These are phyloP conservation scores for Scytalidium lignicola DNA, from an alignment of 2,329 filamentous ascomycete species.

Conservation along the genomic window DNA sequence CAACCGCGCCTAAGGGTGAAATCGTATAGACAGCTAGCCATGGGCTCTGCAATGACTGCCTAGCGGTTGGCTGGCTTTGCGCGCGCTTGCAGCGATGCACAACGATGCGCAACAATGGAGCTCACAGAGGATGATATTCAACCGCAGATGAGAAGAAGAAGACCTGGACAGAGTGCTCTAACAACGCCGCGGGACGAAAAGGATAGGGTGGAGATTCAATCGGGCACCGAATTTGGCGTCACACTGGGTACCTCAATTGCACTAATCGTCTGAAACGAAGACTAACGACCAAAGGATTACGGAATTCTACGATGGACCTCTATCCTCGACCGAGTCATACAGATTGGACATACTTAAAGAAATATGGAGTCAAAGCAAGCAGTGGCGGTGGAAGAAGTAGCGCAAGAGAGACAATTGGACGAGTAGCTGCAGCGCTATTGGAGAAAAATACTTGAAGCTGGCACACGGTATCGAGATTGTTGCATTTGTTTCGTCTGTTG, in stretches of 20 bases:
- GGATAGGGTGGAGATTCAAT: slow-evolving; percentile 87
- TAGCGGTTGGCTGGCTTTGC: too few relatives aligned
- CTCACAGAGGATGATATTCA: too few relatives aligned
- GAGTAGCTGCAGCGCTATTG: slow-evolving; percentile 86
- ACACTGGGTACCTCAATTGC: slow-evolving; percentile 89
- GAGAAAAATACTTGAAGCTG: slow-evolving; percentile 65
- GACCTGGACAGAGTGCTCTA: slow-evolving; percentile 84
- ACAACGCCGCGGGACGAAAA: slow-evolving; percentile 92
- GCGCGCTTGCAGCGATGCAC: too few relatives aligned
- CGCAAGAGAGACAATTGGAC: slow-evolving; percentile 90
- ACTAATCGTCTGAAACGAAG: slow-evolving; percentile 84
- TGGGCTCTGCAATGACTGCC: too few relatives aligned
- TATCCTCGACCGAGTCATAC: slow-evolving; percentile 91
- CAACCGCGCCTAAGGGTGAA: too few relatives aligned
- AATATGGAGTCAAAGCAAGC: slow-evolving; percentile 90
- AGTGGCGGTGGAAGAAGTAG: slow-evolving; percentile 85
- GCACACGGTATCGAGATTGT: slow-evolving; percentile 86
- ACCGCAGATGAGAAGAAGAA: too few relatives aligned
- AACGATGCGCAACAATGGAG: too few relatives aligned
- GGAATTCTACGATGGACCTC: slow-evolving; percentile 82
- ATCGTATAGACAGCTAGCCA: too few relatives aligned
- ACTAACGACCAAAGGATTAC: slow-evolving; percentile 90
- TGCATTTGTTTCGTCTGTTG: slow-evolving; percentile 83
- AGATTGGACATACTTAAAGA: slow-evolving; percentile 95
- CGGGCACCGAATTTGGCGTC: slow-evolving; percentile 82